Evolutionary conservation across 2,329 filamentous ascomycete genomes (phyloP).

Genomic region (Pseudogymnoascus sp.): DNA sequence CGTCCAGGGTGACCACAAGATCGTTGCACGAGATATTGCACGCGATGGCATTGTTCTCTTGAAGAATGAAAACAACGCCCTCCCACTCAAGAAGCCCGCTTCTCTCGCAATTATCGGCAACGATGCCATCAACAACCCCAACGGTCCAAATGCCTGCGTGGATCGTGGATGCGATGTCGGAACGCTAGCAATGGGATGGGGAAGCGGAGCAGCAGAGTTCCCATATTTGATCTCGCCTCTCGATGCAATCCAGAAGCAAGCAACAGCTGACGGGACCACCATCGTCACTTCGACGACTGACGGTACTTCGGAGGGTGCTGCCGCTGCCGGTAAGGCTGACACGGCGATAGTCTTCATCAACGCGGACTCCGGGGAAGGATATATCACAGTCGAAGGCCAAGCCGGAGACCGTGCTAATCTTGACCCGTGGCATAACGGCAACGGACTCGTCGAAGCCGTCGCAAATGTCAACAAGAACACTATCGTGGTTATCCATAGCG

Average conservation of each 20-base stretch:
- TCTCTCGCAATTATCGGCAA: conserved; percentile 55
- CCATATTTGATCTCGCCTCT: conserved; percentile 55
- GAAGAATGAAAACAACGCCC: conserved; percentile 50
- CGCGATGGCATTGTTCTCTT: conserved; percentile 56
- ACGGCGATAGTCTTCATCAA: conserved; percentile 64
- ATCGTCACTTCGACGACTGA: conserved; percentile 51
- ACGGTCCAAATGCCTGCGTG: conserved; percentile 54
- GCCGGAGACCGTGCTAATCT: conserved; percentile 56
- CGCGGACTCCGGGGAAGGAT: conserved; percentile 65
- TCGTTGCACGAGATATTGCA: conserved; percentile 49
- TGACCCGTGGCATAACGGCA: conserved; percentile 50
- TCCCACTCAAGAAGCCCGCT: conserved; percentile 48
- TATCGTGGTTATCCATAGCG: conserved; percentile 57
- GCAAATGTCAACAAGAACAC: conserved; percentile 52
- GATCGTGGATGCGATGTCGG: conserved; percentile 55
- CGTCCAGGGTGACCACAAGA: conserved; percentile 52
- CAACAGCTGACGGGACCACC: conserved; percentile 42
- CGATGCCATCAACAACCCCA: conserved; percentile 51
- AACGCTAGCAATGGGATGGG: conserved; percentile 59
- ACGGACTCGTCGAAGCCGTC: conserved; percentile 45
- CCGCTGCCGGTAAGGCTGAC: conserved; percentile 34
- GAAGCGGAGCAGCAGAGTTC: neutral
- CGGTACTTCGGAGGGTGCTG: conserved; percentile 24
- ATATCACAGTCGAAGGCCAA: conserved; percentile 28
- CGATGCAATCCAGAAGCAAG: conserved; percentile 54